phyloP scores from a whole-genome alignment of 2,329 filamentous ascomycete genomes.

The Fusarium ambrosium region DNA sequence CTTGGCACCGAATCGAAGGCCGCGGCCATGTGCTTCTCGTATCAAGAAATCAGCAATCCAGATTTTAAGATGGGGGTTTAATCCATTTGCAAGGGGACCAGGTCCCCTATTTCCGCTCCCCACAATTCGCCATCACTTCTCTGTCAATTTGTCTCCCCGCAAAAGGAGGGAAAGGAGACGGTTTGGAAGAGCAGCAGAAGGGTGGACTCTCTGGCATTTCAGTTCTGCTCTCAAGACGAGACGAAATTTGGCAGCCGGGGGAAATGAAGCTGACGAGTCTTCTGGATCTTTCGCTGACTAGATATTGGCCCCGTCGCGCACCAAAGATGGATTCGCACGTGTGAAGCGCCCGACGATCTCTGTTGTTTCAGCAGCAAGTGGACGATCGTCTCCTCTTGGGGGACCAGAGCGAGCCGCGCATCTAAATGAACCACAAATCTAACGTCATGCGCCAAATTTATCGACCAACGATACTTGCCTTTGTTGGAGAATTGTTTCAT shows the following conservation, averaged over 20 bases:
- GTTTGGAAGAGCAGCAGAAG: neutral
- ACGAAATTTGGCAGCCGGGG: constrained; percentile 12
- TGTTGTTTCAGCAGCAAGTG: constrained; percentile 32
- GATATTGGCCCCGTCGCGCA: constrained; percentile 32
- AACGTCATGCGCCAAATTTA: constrained; percentile 31
- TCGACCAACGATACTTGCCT: constrained; percentile 20
- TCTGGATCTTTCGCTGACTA: constrained; percentile 25
- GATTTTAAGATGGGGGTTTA: constrained; percentile 5
- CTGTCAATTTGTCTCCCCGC: constrained; percentile 24
- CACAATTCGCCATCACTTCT: neutral
- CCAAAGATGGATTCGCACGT: constrained; percentile 21
- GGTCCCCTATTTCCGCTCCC: constrained; percentile 19
- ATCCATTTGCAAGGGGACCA: constrained; percentile 5
- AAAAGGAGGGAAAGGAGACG: constrained; percentile 34
- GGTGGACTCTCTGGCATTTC: neutral
- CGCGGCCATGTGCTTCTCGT: constrained; percentile 18
- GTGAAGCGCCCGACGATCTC: constrained; percentile 28
- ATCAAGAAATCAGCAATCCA: constrained; percentile 29
- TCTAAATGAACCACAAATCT: constrained; percentile 13
- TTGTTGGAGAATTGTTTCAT: constrained; percentile 11
- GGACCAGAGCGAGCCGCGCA: constrained; percentile 23
- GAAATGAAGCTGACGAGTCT: constrained; percentile 43
- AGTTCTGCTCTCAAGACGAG: neutral
- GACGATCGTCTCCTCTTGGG: constrained; percentile 39
- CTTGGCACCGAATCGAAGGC: constrained; percentile 34